Evolutionary conservation across 192 early-diverging fungal species (phyloP).

Genomic region (Coemansia pectinata): DNA sequence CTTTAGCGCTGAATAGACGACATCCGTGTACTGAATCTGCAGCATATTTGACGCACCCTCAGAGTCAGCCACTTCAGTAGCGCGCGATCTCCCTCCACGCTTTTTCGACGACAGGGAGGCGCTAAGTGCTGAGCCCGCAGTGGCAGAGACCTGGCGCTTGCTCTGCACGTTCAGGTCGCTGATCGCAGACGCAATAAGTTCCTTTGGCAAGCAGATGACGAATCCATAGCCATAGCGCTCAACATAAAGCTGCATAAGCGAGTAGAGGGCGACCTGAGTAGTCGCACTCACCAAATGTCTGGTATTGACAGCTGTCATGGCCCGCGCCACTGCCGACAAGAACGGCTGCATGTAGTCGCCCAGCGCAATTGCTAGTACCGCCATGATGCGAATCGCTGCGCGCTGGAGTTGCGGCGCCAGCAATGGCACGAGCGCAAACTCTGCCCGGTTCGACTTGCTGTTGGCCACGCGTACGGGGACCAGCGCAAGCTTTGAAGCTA

Average conservation of each 20-base stretch:
- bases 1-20: conserved; percentile 17
- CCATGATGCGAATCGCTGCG: conserved; percentile 43
- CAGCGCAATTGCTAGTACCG: conserved; percentile 30
- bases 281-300: conserved; percentile 22
- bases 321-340: conserved; percentile 34
- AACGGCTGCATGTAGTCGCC: conserved; percentile 41
- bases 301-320: conserved; percentile 27
- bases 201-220: conserved; percentile 35
- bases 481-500: conserved; percentile 38
- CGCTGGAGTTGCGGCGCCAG: conserved; percentile 46
- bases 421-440: conserved; percentile 35
- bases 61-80: conserved; percentile 1
- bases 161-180: conserved; percentile 23
- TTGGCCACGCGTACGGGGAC: conserved; percentile 32
- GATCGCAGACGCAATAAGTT: conserved; percentile 28
- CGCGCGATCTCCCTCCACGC: conserved; percentile 22
- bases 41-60: neutral
- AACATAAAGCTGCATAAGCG: conserved; percentile 36
- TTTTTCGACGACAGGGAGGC: conserved; percentile 24
- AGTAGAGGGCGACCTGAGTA: conserved; percentile 33
- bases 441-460: conserved; percentile 37
- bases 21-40: conserved; percentile 38
- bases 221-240: conserved; percentile 45
- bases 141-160: conserved; percentile 5
- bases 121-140: neutral